phyloP scores from a whole-genome alignment of 345 rosid genomes.

The Trapa bicornis region DNA sequence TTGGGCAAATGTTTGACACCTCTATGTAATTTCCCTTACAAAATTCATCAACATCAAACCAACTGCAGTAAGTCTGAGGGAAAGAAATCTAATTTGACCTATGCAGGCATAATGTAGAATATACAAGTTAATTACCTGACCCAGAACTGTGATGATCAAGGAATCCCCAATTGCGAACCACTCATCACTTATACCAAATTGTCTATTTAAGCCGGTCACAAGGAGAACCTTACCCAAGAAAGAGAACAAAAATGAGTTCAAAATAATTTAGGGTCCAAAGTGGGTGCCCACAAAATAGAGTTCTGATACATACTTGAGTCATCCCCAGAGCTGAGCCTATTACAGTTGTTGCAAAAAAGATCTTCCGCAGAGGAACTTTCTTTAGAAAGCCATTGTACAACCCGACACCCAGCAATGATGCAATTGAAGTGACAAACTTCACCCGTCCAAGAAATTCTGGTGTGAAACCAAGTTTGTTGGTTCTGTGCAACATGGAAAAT shows the following conservation, averaged over 20 bases:
- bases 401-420: conserved; percentile 86
- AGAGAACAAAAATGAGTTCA: neutral
- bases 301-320: conserved; percentile 60
- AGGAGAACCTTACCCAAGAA: conserved; percentile 55
- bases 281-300: neutral
- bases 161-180: conserved; percentile 99
- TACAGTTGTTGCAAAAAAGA: conserved; percentile 62
- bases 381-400: conserved; percentile 86
- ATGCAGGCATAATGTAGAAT: neutral
- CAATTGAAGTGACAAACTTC: conserved; percentile 78
- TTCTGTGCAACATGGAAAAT: conserved; percentile 34
- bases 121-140: conserved; percentile 43
- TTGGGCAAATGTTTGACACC: too few species aligned
- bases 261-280: neutral
- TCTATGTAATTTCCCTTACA: too few species aligned
- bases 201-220: conserved; percentile 68
- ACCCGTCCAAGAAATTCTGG: conserved; percentile 95
- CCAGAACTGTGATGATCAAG: conserved; percentile 73
- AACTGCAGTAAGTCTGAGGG: neutral
- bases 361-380: conserved; percentile 62
- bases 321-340: conserved; percentile 78
- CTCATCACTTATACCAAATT: conserved; percentile 77
- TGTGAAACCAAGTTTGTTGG: conserved; percentile 89
- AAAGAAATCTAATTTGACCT: neutral
- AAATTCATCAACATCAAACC: neutral